Evolutionary conservation across 208 protist genomes (phyloP).

Genomic region (Porcisia hertigi): DNA sequence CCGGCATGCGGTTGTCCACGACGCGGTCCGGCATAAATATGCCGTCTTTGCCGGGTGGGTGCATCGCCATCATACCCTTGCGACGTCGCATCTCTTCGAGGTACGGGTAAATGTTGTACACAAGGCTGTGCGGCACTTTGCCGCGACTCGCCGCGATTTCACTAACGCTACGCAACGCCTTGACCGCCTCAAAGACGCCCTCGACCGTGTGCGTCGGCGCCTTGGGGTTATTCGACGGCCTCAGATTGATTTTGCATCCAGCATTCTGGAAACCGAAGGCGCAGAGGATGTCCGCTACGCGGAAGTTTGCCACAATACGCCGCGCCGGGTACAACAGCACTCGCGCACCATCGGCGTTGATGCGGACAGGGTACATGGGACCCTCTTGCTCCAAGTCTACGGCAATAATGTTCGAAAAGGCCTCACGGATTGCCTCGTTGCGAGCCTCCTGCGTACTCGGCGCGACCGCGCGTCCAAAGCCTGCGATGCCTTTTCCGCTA

Average conservation of each 20-base stretch:
- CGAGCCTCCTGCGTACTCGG: constrained; percentile 90
- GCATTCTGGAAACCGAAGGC: constrained; percentile 94
- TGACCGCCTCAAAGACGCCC: constrained; percentile 90
- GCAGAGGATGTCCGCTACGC: constrained; percentile 91
- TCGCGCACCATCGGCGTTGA: constrained; percentile 90
- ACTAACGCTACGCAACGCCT: constrained; percentile 88
- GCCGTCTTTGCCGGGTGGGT: constrained; percentile 90
- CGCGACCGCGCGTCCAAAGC: constrained; percentile 88
- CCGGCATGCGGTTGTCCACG: constrained; percentile 91
- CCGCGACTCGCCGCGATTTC: constrained; percentile 92
- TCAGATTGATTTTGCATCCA: constrained; percentile 85
- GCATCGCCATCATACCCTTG: constrained; percentile 94
- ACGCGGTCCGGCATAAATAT: constrained; percentile 91
- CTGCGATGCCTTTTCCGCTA: constrained; percentile 91
- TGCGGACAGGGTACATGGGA: constrained; percentile 91
- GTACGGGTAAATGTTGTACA: constrained; percentile 94
- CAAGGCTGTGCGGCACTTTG: constrained; percentile 91
- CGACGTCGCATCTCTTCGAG: constrained; percentile 90
- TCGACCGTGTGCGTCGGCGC: constrained; percentile 91
- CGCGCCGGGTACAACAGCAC: constrained; percentile 89
- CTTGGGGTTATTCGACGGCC: constrained; percentile 81
- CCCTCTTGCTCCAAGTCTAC: constrained; percentile 94
- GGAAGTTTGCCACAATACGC: constrained; percentile 91
- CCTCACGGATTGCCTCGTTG: constrained; percentile 89
- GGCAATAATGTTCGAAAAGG: constrained; percentile 91